A percentile compares a stretch with the other conserved stretches of the same genome.
Conservation (phyloP, 768 basidiomycete species). For the Royoungia palumana region DNA sequence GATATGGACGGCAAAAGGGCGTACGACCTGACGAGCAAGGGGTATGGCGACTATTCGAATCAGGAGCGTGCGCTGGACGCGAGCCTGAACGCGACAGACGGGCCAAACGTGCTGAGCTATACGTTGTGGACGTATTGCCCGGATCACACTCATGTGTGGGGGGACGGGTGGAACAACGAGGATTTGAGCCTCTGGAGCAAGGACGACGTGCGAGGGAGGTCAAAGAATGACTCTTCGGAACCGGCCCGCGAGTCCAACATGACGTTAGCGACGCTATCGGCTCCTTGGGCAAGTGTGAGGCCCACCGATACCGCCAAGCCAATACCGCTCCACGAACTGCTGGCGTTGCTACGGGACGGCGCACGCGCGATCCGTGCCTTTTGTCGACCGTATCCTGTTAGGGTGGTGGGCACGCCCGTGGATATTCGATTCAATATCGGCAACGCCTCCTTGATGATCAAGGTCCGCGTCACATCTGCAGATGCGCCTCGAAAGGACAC, state of each 20-base stretch:
- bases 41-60: constrained; percentile 68
- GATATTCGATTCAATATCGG: constrained; percentile 74
- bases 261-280: constrained; percentile 22
- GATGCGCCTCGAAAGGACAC: constrained; percentile 39
- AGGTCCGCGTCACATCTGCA: constrained; percentile 56
- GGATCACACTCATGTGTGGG: constrained; percentile 82
- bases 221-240: no score
- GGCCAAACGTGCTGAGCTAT: constrained; percentile 68
- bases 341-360: constrained; percentile 78
- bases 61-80: constrained; percentile 87
- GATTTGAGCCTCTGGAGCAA: constrained; percentile 85
- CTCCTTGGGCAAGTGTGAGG: constrained; percentile 2
- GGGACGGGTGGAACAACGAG: constrained; percentile 96
- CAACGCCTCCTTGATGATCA: constrained; percentile 66
- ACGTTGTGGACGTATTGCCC: constrained; percentile 89
- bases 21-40: constrained; percentile 50
- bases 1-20: constrained; percentile 87
- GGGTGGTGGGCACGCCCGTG: constrained; percentile 63
- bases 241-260: constrained; percentile 13
- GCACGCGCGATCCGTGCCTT: constrained; percentile 84
- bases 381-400: constrained; percentile 76
- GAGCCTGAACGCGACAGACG: constrained; percentile 75
- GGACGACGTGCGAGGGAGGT: constrained; percentile 53
- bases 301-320: not conserved
- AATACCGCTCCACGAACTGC: constrained; percentile 5